Evolutionary conservation across 2,329 filamentous ascomycete species (phyloP).

Genomic region (Sclerotinia nivalis): DNA sequence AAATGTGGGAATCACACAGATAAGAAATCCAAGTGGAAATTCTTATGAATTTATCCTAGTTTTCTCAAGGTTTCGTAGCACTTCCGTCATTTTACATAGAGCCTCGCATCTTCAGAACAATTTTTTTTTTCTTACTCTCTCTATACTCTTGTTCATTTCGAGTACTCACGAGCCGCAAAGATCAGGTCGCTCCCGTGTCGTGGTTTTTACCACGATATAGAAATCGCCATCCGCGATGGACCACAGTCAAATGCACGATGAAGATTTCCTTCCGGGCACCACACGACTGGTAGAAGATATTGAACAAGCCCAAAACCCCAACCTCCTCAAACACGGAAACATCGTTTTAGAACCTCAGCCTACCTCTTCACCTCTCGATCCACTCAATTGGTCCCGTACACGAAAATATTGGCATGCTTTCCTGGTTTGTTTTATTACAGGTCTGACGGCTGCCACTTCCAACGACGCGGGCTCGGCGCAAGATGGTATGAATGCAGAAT

Average conservation of each 20-base stretch:
- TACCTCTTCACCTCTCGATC: conserved; percentile 54
- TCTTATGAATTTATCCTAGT: conserved; percentile 5
- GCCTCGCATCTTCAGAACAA: neutral
- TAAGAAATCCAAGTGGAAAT: conserved; percentile 18
- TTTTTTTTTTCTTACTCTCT: neutral
- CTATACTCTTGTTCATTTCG: neutral
- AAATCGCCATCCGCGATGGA: conserved; percentile 20
- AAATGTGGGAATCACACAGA: conserved; percentile 14
- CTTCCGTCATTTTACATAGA: conserved; percentile 3
- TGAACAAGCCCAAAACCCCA: conserved; percentile 27
- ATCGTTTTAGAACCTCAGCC: conserved; percentile 56
- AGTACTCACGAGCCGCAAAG: neutral
- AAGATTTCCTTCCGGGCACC: conserved; percentile 35
- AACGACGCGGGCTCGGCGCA: conserved; percentile 56
- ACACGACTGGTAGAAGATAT: conserved; percentile 32
- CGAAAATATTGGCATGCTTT: conserved; percentile 54
- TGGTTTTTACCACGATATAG: conserved; percentile 17
- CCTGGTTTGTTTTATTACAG: conserved; percentile 55
- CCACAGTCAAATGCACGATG: conserved; percentile 17
- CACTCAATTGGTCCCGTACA: conserved; percentile 51
- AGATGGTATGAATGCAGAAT: conserved; percentile 51
- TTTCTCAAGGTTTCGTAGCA: neutral
- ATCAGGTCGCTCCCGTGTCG: conserved; percentile 10
- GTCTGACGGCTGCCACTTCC: conserved; percentile 56
- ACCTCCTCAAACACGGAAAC: conserved; percentile 42